Evolutionary conservation across 306 rosid species (phyloP).

Genomic region (Canavalia ensiformis): DNA sequence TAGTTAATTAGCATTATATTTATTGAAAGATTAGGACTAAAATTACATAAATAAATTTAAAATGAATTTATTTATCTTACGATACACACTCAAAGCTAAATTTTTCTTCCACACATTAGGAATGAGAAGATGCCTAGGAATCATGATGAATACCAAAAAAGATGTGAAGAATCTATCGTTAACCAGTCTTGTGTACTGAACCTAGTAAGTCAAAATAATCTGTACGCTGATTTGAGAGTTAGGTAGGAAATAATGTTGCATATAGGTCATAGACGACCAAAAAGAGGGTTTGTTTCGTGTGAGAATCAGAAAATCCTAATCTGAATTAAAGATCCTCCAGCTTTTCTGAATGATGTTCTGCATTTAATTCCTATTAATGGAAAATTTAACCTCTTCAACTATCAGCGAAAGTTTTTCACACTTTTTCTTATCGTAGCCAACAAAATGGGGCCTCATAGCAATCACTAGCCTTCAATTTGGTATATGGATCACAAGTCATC

Average conservation of each 20-base stretch:
- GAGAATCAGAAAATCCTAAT: neutral
- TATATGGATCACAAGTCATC: neutral
- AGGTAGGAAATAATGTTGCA: neutral
- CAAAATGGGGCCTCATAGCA: neutral
- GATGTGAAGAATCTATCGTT: no score
- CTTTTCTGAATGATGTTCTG: neutral
- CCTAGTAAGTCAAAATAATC: neutral
- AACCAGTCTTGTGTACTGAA: no score
- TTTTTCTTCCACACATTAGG: no score
- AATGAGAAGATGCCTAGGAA: no score
- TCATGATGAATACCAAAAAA: no score
- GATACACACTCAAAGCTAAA: no score
- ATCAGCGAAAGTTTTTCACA: neutral
- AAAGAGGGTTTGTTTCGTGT: neutral
- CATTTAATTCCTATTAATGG: neutral
- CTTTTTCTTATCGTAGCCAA: neutral
- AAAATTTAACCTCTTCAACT: neutral
- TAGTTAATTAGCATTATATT: no score
- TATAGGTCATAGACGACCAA: neutral
- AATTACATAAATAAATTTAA: no score
- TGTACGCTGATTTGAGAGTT: neutral
- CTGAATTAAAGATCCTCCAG: neutral
- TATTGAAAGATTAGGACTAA: no score
- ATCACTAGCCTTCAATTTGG: neutral
- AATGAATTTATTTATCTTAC: no score